Evolutionary conservation across 1,284 basidiomycete species (phyloP).

Genomic region (Phylloporus sp.): DNA sequence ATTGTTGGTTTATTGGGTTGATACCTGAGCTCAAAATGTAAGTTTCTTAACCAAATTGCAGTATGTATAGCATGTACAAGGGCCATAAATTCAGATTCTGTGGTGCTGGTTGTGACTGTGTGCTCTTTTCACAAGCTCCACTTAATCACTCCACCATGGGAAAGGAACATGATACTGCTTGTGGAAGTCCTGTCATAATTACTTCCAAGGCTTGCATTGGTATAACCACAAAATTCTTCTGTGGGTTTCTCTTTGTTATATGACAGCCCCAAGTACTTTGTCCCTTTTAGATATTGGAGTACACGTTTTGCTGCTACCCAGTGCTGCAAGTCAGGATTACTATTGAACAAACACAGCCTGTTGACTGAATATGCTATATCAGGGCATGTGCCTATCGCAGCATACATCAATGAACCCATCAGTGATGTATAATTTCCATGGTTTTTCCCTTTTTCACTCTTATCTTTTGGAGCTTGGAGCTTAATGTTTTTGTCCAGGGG

Average conservation of each 20-base stretch:
- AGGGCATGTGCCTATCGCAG: background rate
- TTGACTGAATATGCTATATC: background rate
- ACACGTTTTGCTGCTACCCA: slow-evolving; percentile 1
- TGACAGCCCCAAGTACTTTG: background rate
- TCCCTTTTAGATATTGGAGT: background rate
- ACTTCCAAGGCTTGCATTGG: background rate
- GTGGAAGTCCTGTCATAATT: background rate
- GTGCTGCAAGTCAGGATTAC: background rate
- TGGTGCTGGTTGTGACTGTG: background rate
- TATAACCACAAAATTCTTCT: background rate
- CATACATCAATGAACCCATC: slow-evolving; percentile 3
- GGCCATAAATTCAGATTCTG: background rate
- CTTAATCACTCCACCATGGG: background rate
- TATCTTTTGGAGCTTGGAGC: no score
- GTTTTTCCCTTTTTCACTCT: no score
- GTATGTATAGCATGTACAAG: background rate
- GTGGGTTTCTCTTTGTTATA: background rate
- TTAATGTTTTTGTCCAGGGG: background rate
- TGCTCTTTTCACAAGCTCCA: background rate
- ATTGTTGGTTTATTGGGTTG: background rate
- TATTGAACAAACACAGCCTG: background rate
- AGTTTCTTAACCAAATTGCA: background rate
- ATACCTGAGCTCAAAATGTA: background rate
- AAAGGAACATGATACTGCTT: background rate
- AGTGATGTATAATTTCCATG: background rate